Base-by-base conservation (phyloP, 805 yeast species). In the Clavispora phyllophila region DNA sequence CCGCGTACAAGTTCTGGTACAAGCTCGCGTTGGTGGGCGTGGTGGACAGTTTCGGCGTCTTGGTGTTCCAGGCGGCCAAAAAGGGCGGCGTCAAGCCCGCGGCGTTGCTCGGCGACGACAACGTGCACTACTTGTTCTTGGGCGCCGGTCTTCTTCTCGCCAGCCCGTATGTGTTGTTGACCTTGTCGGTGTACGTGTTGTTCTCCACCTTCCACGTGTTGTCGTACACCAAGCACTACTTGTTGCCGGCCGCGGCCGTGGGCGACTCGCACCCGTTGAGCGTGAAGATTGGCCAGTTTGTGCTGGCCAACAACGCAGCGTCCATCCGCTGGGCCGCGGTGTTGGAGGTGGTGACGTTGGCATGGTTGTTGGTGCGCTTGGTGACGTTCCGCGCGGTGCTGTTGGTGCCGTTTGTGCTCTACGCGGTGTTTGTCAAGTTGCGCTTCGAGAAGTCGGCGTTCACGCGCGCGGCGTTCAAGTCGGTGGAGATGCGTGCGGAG, bases 141-240 rank as follows among this genome's bases (percentile, higher is more conserved):
- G 47, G 70, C 69, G 34, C 78, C 81, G 80, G 64, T 75, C 56
- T 48, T 35, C 54, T 69, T 28, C 36, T 76, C 5, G 58, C 81
- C 44, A 75, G 88, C 51, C 80, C 83, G 37, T 78, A 74, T 46
- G 76, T 78, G 48, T 62, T 78, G 26, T 58, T 86, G 42, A 75
- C 95, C 2, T 66, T 84, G 48, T 60, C 82, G 19, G 95, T 97
- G 42, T 88, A 85, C 58, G 69, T 79, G 36, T 68, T 86, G 43
- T 90, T 84, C 62, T 83, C 96, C 7, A 58, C 81, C 15, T 89
- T 91, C 78, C 97, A 90, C 61, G 81, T 79, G 9, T 68, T 89
- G 56, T 81, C 84, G 15, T 91, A 87, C 67, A 50, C 76, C 42
- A 79, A 84, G 53, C 72, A 79, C 33, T 75, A 73, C 49, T 50